Conservation (phyloP, 2,329 filamentous ascomycete genomes). For the Penicillium sclerotigenum region DNA sequence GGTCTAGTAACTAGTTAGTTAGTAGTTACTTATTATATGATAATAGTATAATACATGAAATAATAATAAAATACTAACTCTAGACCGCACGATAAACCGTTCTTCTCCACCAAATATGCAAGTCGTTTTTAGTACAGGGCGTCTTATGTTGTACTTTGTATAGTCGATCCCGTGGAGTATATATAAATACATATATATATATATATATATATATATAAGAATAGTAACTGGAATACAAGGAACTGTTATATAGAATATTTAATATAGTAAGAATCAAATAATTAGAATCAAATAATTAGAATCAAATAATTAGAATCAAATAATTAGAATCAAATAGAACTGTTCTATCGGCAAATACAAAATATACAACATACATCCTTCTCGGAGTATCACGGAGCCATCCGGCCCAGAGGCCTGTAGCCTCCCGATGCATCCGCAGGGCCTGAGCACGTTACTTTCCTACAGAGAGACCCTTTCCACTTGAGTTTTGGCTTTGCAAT, state of each 20-base stretch:
- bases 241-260: too few relatives aligned
- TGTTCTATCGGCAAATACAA: too few relatives aligned
- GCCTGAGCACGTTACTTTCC: neutral
- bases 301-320: too few relatives aligned
- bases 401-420: neutral
- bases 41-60: neutral
- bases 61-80: neutral
- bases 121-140: too few relatives aligned
- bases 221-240: too few relatives aligned
- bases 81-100: slow-evolving; percentile 6
- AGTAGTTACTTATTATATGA: neutral
- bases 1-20: neutral
- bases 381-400: neutral
- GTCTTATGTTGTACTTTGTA: too few relatives aligned
- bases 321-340: too few relatives aligned
- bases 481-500: too few relatives aligned
- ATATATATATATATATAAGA: too few relatives aligned
- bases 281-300: too few relatives aligned
- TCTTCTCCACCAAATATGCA: slow-evolving; percentile 7
- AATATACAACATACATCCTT: too few relatives aligned
- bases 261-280: too few relatives aligned
- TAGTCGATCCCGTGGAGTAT: neutral
- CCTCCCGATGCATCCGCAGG: neutral
- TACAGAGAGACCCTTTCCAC: neutral
- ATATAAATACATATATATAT: neutral